Evolutionary conservation across 371 early-diverging fungal genomes (phyloP).

Genomic region (Mortierella sp.): DNA sequence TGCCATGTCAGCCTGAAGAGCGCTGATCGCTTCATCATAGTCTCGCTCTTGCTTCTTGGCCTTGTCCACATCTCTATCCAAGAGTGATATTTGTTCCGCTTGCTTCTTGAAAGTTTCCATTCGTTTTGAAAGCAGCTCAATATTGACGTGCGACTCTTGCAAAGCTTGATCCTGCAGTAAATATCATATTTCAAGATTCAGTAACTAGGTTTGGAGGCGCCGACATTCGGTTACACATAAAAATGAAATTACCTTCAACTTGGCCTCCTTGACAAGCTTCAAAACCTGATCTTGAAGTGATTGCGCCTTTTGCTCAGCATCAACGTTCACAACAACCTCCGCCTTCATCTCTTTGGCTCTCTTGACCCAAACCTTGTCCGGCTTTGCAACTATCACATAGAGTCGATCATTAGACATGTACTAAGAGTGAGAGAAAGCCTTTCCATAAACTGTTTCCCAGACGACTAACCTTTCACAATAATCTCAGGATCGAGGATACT

Average conservation of each 20-base stretch:
- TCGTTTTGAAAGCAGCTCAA: slow-evolving; percentile 84
- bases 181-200: background rate
- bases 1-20: slow-evolving; percentile 80
- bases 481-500: slow-evolving; percentile 53
- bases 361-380: slow-evolving; percentile 83
- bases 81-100: slow-evolving; percentile 69
- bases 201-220: background rate
- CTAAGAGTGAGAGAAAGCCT: background rate
- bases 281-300: slow-evolving; percentile 82
- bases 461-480: slow-evolving; percentile 58
- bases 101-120: slow-evolving; percentile 77
- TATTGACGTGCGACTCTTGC: slow-evolving; percentile 81
- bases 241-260: slow-evolving; percentile 67
- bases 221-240: background rate
- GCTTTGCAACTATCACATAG: slow-evolving; percentile 58
- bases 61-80: slow-evolving; percentile 73
- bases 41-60: slow-evolving; percentile 73
- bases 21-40: slow-evolving; percentile 82
- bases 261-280: slow-evolving; percentile 79
- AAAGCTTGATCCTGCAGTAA: slow-evolving; percentile 73
- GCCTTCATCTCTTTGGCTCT: slow-evolving; percentile 85
- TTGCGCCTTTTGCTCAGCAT: slow-evolving; percentile 81
- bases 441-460: background rate
- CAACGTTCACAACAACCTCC: slow-evolving; percentile 81
- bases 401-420: background rate